Conservation (phyloP, 2,329 filamentous ascomycete genomes). For the Penicillium sp. region DNA sequence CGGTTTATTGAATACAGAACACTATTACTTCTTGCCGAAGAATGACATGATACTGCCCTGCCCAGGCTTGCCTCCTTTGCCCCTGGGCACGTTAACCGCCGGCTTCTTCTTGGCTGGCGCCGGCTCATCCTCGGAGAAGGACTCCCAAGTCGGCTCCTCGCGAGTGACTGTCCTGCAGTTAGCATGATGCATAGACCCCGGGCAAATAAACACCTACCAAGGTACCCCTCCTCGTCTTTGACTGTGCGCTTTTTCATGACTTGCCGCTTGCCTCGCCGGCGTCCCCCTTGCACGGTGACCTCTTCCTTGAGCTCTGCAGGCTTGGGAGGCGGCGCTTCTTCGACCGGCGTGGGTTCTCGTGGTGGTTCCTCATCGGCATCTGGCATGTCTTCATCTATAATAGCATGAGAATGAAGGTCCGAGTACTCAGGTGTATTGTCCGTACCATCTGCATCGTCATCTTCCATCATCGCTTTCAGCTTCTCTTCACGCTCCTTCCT, state of each 20-base stretch:
- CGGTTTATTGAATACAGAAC: neutral
- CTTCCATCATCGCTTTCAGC: slow-evolving; percentile 73
- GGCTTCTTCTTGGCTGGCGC: slow-evolving; percentile 47
- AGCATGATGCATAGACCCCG: slow-evolving; percentile 4
- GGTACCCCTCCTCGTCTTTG: slow-evolving; percentile 84
- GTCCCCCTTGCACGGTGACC: slow-evolving; percentile 58
- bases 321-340: slow-evolving; percentile 37
- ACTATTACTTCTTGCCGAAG: slow-evolving; percentile 71
- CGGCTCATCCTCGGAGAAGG: slow-evolving; percentile 85
- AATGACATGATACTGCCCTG: slow-evolving; percentile 86
- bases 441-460: slow-evolving; percentile 45
- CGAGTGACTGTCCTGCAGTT: slow-evolving; percentile 65
- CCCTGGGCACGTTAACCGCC: slow-evolving; percentile 45
- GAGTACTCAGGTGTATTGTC: too few relatives aligned
- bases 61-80: slow-evolving; percentile 60
- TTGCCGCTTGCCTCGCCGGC: slow-evolving; percentile 71
- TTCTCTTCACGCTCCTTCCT: slow-evolving; percentile 64
- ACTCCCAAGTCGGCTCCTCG: slow-evolving; percentile 83
- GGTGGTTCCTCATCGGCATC: slow-evolving; percentile 48
- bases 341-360: slow-evolving; percentile 39
- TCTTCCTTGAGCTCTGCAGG: slow-evolving; percentile 50
- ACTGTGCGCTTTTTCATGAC: slow-evolving; percentile 85
- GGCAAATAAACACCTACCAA: slow-evolving; percentile 58
- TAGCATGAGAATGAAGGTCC: slow-evolving; percentile 34
- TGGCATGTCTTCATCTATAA: slow-evolving; percentile 56